phyloP scores from a whole-genome alignment of 2,329 filamentous ascomycete species.

The Ophiostoma ips region DNA sequence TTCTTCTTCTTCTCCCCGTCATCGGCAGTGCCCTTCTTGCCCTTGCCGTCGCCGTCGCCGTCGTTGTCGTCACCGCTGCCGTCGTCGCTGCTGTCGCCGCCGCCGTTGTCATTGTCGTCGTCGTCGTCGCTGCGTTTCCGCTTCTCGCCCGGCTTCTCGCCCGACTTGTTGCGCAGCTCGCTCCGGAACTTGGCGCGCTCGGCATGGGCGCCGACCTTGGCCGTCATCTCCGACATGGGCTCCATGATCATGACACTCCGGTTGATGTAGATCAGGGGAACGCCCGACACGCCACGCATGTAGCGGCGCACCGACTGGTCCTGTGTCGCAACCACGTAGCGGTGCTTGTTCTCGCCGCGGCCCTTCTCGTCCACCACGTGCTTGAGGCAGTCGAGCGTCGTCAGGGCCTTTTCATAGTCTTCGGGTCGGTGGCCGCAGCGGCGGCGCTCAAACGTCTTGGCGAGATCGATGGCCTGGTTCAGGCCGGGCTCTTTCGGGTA shows the following conservation, averaged over 20 bases:
- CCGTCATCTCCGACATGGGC: constrained; percentile 50
- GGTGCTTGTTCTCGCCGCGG: constrained; percentile 58
- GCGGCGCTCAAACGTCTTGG: constrained; percentile 58
- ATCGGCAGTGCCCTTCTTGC: constrained; percentile 17
- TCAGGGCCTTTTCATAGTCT: constrained; percentile 56
- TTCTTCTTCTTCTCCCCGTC: constrained; percentile 18
- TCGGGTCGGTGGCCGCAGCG: constrained; percentile 66
- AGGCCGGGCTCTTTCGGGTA: constrained; percentile 3
- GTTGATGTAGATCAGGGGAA: constrained; percentile 56
- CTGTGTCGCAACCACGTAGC: constrained; percentile 67
- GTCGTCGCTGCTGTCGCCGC: constrained; percentile 24
- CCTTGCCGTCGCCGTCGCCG: constrained; percentile 21
- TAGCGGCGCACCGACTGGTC: constrained; percentile 47
- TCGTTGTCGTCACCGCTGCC: constrained; percentile 12
- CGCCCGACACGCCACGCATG: constrained; percentile 54
- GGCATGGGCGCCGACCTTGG: constrained; percentile 48
- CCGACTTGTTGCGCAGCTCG: constrained; percentile 41
- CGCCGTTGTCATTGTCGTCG: background rate
- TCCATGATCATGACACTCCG: constrained; percentile 61
- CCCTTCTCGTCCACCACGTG: constrained; percentile 63
- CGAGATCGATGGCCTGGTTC: constrained; percentile 51
- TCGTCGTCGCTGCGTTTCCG: constrained; percentile 29
- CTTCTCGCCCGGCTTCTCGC: constrained; percentile 24
- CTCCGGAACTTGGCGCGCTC: constrained; percentile 63
- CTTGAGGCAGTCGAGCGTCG: constrained; percentile 53